Base-by-base conservation (phyloP, 352 stramenopile genomes). In the Phytophthora citrophthora region DNA sequence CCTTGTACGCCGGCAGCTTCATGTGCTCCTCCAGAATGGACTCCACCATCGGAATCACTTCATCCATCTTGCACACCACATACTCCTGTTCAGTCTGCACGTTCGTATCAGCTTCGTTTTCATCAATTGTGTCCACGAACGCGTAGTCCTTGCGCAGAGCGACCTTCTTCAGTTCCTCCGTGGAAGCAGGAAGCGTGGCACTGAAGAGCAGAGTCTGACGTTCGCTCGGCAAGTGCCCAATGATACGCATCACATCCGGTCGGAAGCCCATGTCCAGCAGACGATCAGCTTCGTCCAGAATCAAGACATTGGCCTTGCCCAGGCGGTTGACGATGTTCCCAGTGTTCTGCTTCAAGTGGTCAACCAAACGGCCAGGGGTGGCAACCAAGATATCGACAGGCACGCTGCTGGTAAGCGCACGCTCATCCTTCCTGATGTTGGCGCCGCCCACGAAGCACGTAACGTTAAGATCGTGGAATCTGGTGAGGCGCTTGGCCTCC, bases 121-220 rank as follows among this genome's bases (percentile, higher is more conserved):
- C 83, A 46, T 93, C 91, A 26, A 98, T 94, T 13, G 91, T 98
- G 76, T 98, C 93, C 18, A 99, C 85, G 58, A 97, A 96, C 47
- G 88, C 72, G 64, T 97, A 98, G 62, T 96, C 75, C 1, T 78
- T 46, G 13, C 84, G 81, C 18, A 99, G 68, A 40, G 93, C 89
- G 13, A 98, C 70, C n/a, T 72, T 68, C 68, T 97, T 91, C 24
- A 99, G 88, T 38, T 86, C 70, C 59, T 92, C 72, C 2, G 98
- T 84, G 13, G 87, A 90, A 12, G 71, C 75, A 6, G 96, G 93
- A 26, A 99, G 74, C 23, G 97, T 99, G 24, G 97, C 96, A 29
- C 91, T 98, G 69, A 99, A 99, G 4, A 99, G 75, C n/a, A 99
- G 81, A 26, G 95, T 99, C 74, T 99, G 96, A 16, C 96, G 88